Base-by-base conservation (phyloP, 2,329 filamentous ascomycete genomes). In the Sarocladiaceae sp. region DNA sequence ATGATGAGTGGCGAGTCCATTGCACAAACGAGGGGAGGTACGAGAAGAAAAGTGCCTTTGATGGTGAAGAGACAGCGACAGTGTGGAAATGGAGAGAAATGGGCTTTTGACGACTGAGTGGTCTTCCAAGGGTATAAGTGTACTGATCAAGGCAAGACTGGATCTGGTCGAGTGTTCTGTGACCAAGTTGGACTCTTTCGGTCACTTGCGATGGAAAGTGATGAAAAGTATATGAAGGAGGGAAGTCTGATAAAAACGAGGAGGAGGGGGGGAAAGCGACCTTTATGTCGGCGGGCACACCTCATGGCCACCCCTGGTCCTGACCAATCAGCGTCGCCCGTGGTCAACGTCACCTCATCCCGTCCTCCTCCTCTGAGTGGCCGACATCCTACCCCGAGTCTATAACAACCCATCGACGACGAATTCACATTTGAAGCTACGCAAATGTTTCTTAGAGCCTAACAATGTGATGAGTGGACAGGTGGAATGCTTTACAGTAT, bases 341-440 rank as follows among this genome's bases (percentile, higher is more conserved):
- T 48, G 44, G 44, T 48, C 44, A 48, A 48, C 44, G 44, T 48
- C 44, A 48, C 44, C 26, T 48, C 44, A 22, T 48, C 44, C 44
- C 26, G 44, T 29, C 25, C 7, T 17, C 44, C 44, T 48, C 44
- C 44, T 48, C 26, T 11, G 26, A 11, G 44, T 48, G 44, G 44
- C 44, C 40, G 26, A 28, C 44, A 20, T 33, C 28, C 44, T 48
- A 20, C 44, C 13, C 17, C 6, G 15, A 12, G 4, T 48, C 44
- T 22, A 15, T 48, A 48, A n/a, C 44, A 33, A 20, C 23, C 11
- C 20, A 3, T 5, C 10, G 44, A 33, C 26, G 20, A 48, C 11
- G 20, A 18, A 3, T 33, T 12, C 13, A 3, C 4, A 3, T n/a
- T 44, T 28, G 4, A 8, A 15, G 23, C 40, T 23, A 44, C 40